Conservation (phyloP, 352 stramenopile species). For the Pythium sp. region DNA sequence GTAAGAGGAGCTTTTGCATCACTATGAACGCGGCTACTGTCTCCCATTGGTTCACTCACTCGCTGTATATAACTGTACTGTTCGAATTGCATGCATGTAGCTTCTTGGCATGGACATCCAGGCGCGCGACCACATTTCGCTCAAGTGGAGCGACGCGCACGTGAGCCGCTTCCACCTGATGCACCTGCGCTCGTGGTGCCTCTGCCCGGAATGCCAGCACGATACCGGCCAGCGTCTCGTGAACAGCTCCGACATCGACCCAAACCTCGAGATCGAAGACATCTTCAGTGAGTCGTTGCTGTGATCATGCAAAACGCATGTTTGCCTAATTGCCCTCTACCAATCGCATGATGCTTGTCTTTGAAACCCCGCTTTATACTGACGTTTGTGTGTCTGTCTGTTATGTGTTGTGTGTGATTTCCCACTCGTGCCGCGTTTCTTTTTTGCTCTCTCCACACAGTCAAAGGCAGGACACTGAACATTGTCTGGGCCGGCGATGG, state of each 20-base stretch:
- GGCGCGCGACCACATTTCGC: constrained; percentile 64
- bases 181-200: constrained; percentile 77
- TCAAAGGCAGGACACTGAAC: constrained; percentile 67
- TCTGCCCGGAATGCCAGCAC: constrained; percentile 67
- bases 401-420: neutral
- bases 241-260: constrained; percentile 64
- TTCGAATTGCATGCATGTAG: constrained; percentile 22
- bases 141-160: constrained; percentile 76
- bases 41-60: neutral
- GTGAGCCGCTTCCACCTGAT: constrained; percentile 70
- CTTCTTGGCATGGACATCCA: constrained; percentile 70
- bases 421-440: neutral
- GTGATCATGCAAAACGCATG: neutral
- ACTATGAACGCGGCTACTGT: neutral
- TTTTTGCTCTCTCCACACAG: constrained; percentile 19
- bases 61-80: neutral
- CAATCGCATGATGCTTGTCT: neutral
- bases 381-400: neutral
- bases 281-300: constrained; percentile 49
- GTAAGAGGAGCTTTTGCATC: constrained; percentile 1
- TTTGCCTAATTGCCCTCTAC: neutral
- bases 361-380: neutral
- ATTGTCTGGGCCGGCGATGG: constrained; percentile 63
- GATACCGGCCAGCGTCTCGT: constrained; percentile 76
- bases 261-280: constrained; percentile 62